Base-by-base conservation (phyloP, 2,329 filamentous ascomycete species). In the Alternaria arbusti region DNA sequence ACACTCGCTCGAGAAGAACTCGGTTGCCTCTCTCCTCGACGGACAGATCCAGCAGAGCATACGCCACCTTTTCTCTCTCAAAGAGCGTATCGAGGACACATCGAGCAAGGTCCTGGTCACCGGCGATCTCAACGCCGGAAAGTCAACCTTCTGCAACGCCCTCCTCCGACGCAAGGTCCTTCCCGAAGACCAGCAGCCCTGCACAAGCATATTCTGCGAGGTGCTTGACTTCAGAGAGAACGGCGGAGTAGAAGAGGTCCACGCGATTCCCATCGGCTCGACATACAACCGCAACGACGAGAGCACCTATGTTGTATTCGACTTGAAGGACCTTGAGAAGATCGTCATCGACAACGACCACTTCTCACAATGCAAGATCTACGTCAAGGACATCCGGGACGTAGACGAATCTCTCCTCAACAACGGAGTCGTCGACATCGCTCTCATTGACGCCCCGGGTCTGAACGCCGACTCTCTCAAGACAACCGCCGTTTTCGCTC, bases 101-200 rank as follows among this genome's bases (percentile, higher is more conserved):
- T 93, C 95, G 5, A 98, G 95, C 82, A 99, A 99, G 80, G 96
- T 99, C 1, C 83, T 99, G 61, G 90, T 99, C 17, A 99, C 96
- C 0, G 96, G 96, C 74, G 96, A 99, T 78, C 82, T 99, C 57
- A 99, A 99, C 76, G 95, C 96, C 9, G 96, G 96, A 76, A 99
- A 99, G 78, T 99, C 96, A 5, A 99, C 96, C 1, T 99, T 99
- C 74, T 99, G 96, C 83, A 99, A 99, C 80, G 96, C 96, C n/a
- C 84, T 99, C 3, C 82, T 99, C 44, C 90, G 96, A 64, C 89
- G 94, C 66, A 98, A 98, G 81, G 88, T 99, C 26, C 82, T 99
- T 5, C 96, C 96, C 0, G 96, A 98, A 81, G 96, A 99, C 73
- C 95, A 99, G 79, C 96, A 98, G 77, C 96, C 96, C 2, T 99